phyloP scores from a whole-genome alignment of 805 yeast genomes.

The Cyberlindnera maritima region DNA sequence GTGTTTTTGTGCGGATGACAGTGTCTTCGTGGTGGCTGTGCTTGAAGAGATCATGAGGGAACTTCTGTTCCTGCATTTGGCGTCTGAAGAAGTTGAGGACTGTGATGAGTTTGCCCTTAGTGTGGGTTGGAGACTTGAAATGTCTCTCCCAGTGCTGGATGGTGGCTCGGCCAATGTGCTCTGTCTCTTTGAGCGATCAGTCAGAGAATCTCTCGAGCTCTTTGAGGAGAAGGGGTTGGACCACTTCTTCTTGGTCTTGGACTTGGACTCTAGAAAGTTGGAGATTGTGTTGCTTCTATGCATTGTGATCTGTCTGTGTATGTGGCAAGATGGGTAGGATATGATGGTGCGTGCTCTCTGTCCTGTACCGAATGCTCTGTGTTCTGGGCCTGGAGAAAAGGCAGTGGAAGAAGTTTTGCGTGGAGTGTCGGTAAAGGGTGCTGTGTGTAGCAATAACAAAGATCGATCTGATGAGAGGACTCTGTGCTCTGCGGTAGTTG shows the following conservation, averaged over 20 bases:
- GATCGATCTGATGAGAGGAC: too few species aligned
- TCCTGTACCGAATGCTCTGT: too few species aligned
- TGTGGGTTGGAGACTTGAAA: slow-evolving; percentile 4
- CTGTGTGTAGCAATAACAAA: too few species aligned
- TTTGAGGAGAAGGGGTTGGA: slow-evolving; percentile 11
- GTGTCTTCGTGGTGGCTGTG: background rate
- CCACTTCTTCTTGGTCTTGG: slow-evolving; percentile 5
- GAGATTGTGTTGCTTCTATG: slow-evolving; percentile 12
- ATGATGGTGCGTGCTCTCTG: too few species aligned
- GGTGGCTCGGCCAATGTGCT: background rate
- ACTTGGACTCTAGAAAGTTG: slow-evolving; percentile 3
- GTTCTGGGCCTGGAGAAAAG: too few species aligned
- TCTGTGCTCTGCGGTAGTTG: too few species aligned
- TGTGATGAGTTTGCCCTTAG: background rate
- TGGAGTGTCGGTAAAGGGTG: too few species aligned
- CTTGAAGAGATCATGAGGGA: slow-evolving; percentile 3
- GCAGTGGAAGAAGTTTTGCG: background rate
- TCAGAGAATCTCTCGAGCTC: background rate
- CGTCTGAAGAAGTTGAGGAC: background rate
- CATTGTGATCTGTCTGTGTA: slow-evolving; percentile 4
- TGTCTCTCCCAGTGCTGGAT: background rate
- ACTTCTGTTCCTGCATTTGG: slow-evolving; percentile 5
- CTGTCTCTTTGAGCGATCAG: background rate
- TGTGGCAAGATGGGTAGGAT: background rate
- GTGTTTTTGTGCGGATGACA: slow-evolving; percentile 6